Evolutionary conservation across 179 eudicot species (phyloP), one percentile per base, ranked within the genome.

Genomic region (Kewa caespitosa): DNA sequence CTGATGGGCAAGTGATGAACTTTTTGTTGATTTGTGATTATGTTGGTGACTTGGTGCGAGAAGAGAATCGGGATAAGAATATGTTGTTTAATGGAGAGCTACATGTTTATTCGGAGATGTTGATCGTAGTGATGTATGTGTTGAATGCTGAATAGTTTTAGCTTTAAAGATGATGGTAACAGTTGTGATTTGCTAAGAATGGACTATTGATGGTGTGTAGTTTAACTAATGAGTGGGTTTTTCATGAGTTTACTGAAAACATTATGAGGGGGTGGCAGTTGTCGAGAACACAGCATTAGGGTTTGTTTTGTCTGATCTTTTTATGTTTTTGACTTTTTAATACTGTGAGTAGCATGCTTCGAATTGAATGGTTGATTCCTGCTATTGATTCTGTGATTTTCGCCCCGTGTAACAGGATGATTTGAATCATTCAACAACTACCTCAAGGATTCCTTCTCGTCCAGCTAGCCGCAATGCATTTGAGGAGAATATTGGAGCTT

Each of bases 401-500:
- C 38, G 75, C 60, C 36, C n/a, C n/a, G n/a, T 54, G n/a, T 34
- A 75, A 32, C 82, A 94, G 99, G 97, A 90, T 83, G 98, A 96
- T 82, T 74, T 88, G 75, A 80, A 85, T 78, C 89, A 85, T 23
- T 69, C 88, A 54, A 75, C 85, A 67, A 78, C 92, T 72, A 74
- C 73, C 3, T 62, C 92, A 54, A 90, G 92, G 69, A 84, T 84
- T 70, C 88, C 93, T 52, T 91, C 98, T 80, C 96, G 94, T 33
- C 94, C 98, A 43, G 86, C 90, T 39, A 96, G 98, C 84, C 91
- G 97, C 43, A 90, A 83, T 88, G 81, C 91, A 48, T 91, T 88
- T 84, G 90, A 87, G 70, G 94, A 87, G 39, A 87, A 71, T 75
- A 74, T 76, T 38, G 83, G 82, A 27, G 64, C 69, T 12, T 62